These are phyloP conservation scores for Kalanchoe fedtschenkoi DNA, from an alignment of 164 flowering plant genomes.

Conservation along the genomic window DNA sequence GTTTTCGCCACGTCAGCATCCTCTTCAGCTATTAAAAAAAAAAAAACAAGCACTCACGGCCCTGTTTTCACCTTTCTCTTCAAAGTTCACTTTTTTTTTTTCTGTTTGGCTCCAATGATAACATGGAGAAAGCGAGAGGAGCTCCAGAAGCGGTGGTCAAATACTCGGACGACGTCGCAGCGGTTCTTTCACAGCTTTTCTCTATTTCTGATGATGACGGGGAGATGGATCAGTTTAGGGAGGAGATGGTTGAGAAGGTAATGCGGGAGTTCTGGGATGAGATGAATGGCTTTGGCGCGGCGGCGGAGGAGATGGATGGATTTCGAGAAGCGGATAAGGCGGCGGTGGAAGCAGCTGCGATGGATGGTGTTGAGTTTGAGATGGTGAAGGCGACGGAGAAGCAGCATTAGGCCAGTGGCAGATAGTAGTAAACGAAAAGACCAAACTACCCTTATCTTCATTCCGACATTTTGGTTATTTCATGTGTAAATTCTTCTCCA, in stretches of 20 bases:
- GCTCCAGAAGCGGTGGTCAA: background rate
- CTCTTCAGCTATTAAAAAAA: background rate
- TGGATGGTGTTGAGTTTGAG: no score
- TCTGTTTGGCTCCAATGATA: no score
- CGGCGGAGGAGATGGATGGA: background rate
- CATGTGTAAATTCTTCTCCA: no score
- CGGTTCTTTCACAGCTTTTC: background rate
- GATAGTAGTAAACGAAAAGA: no score
- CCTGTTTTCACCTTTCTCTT: background rate
- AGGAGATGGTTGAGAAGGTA: background rate
- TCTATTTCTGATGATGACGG: background rate
- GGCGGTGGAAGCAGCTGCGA: no score
- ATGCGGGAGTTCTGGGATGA: background rate
- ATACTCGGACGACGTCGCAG: background rate
- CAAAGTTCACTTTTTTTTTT: background rate
- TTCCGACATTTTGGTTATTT: no score
- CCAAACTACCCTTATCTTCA: no score
- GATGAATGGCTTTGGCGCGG: background rate
- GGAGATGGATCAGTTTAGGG: background rate
- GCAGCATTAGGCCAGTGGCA: no score
- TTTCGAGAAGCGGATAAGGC: no score
- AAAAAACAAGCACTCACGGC: background rate
- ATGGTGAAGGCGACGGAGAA: no score
- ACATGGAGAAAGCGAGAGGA: background rate
- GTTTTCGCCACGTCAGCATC: background rate